Evolutionary conservation across 2,329 filamentous ascomycete species (phyloP), one percentile per base, ranked within the genome.

Genomic region (Xylariales sp.): DNA sequence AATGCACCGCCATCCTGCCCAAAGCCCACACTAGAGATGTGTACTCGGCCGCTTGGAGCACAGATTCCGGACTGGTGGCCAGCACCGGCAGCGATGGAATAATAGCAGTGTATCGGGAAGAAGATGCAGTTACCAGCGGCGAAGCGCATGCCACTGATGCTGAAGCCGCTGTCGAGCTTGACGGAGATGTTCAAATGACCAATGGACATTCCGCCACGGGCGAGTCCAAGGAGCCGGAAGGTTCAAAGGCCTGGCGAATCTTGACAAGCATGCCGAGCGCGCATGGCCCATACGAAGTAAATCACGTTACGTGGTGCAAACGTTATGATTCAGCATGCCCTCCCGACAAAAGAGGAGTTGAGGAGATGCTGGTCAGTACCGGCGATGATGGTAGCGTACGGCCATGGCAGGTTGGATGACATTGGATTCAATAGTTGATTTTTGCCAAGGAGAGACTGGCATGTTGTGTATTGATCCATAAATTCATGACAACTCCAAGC

Each of bases 241-340:
- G 40, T n/a, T 33, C 47, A 7, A 45, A 33, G 22, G 49, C 59
- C 45, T 97, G 93, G 93, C 70, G 73, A 5, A 64, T 91, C 3
- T 57, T 95, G 12, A 78, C 80, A 0, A 76, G 77, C n/a, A 58
- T 86, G 1, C 73, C 83, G 35, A 83, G 82, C 24, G 87, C 84
- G 2, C 93, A 98, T 60, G 90, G 88, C 1, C 87, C 94, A 3
- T 96, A 91, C 57, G 93, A 98, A 65, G 76, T 97, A 49, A 98
- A 98, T 56, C 89, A 96, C 62, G 76, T 93, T 36, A 81, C 79
- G 2, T 98, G 93, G 93, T 89, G 88, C 50, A 78, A 75, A 52
- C 74, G 90, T 43, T 85, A 80, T 43, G 89, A 95, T 59, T 71
- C 73, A 37, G 82, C 69, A 1, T 64, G 58, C 20, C 36, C 51